phyloP scores from a whole-genome alignment of 2,329 filamentous ascomycete genomes.

The Raffaelea albimanens region DNA sequence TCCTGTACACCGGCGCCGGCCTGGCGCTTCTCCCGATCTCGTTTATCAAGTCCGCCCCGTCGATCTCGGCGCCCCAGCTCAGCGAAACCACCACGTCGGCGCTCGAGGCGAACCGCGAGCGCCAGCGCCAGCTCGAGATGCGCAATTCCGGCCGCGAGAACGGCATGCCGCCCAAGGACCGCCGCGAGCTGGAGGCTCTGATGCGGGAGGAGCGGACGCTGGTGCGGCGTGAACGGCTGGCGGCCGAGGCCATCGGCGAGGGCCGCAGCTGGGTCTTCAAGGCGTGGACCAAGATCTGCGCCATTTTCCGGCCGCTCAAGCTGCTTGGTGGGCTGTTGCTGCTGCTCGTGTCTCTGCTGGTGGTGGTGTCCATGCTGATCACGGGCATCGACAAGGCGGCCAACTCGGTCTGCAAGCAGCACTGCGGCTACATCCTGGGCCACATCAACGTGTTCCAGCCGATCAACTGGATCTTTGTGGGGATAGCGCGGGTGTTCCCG shows the following conservation, averaged over 20 bases:
- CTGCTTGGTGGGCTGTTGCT: slow-evolving; percentile 75
- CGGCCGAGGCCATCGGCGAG: slow-evolving; percentile 71
- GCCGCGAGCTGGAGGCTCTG: slow-evolving; percentile 78
- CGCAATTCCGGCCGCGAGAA: slow-evolving; percentile 68
- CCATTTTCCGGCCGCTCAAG: slow-evolving; percentile 79
- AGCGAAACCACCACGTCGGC: slow-evolving; percentile 69
- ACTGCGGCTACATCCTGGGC: slow-evolving; percentile 86
- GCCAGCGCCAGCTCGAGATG: slow-evolving; percentile 82
- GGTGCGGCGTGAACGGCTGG: slow-evolving; percentile 78
- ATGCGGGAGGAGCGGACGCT: slow-evolving; percentile 87
- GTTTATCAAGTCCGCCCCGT: slow-evolving; percentile 84
- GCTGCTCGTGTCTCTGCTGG: slow-evolving; percentile 61
- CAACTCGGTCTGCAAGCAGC: slow-evolving; percentile 84
- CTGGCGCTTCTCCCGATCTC: slow-evolving; percentile 82
- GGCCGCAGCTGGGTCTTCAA: slow-evolving; percentile 65
- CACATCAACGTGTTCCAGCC: slow-evolving; percentile 89
- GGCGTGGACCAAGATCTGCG: slow-evolving; percentile 70
- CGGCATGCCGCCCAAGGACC: slow-evolving; percentile 73
- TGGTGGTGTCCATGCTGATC: slow-evolving; percentile 89
- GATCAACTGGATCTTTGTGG: slow-evolving; percentile 79
- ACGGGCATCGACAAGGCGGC: slow-evolving; percentile 93
- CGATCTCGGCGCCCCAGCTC: slow-evolving; percentile 72
- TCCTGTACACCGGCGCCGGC: slow-evolving; percentile 80
- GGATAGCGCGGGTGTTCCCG: slow-evolving; percentile 75
- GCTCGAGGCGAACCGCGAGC: slow-evolving; percentile 79